Evolutionary conservation across 2,329 filamentous ascomycete genomes (phyloP), one percentile per base, ranked within the genome.

Genomic region (Lasiodiplodia citricola): DNA sequence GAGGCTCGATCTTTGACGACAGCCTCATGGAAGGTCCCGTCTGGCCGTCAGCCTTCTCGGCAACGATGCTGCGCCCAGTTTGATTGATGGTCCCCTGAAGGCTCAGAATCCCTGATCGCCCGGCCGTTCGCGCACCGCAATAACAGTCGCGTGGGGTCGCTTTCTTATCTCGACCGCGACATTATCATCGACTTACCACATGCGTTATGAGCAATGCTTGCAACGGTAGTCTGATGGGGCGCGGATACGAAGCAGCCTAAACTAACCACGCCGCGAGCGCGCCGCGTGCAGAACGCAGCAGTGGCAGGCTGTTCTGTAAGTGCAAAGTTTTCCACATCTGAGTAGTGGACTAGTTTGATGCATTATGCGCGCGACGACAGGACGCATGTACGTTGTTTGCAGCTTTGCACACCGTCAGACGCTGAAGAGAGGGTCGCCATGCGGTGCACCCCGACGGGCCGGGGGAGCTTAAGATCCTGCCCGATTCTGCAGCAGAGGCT

Each of bases 361-460:
- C 57, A 51, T 38, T 13, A 63, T 63, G 58, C 58, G 58, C 50
- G 58, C 58, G 58, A 63, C 58, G 28, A 25, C 25, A 44, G 28
- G 21, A 44, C 18, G 50, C 50, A 57, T 67, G 52, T 67, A 57
- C 52, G 41, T 21, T 67, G 50, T 67, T 67, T 67, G 55, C 64
- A 67, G 64, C 37, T 67, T 67, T 67, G 65, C 65, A 67, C 58
- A 63, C 58, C 58, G 58, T 63, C 58, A 63, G 50, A 63, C 28
- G 50, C 58, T 63, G 58, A 63, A 63, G 58, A 63, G 58, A 51
- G 41, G 44, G 28, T 37, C 58, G 14, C 31, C 28, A 63, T 63
- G 58, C 7, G 18, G 58, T 63, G 58, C 18, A 52, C 58, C 58
- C 58, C 58, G 44, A 51, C 14, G 21, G 37, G 37, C 3, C 18